Percentiles rank a stretch among this genome's conserved stretches.
These are phyloP conservation scores for Erodium trifolium DNA, from an alignment of 441 rosid genomes.

Conservation along the genomic window DNA sequence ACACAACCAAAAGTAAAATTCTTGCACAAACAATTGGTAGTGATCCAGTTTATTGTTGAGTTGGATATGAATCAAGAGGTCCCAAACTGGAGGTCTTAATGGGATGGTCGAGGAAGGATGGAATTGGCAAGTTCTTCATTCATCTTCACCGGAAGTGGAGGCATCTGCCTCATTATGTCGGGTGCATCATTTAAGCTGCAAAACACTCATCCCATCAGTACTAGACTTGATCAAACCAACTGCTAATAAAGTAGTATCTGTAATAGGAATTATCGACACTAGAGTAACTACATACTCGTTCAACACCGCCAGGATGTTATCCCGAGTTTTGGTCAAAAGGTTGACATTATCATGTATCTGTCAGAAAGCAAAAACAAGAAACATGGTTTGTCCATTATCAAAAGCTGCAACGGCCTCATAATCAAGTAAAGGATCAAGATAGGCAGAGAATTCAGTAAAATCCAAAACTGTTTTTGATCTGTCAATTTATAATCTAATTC, in stretches of 20 bases:
- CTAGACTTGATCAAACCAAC: neutral
- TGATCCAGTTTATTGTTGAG: conserved; percentile 18
- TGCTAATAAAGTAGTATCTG: too few species aligned
- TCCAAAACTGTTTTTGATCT: too few species aligned
- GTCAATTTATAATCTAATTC: too few species aligned
- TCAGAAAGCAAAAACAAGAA: conserved; percentile 16
- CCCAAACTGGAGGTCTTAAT: conserved; percentile 18
- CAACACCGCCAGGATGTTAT: conserved; percentile 64
- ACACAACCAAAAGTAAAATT: conserved; percentile 11
- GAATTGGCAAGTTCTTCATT: conserved; percentile 72
- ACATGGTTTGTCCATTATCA: neutral
- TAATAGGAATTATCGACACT: too few species aligned
- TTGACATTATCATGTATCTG: conserved; percentile 68
- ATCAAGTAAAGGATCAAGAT: too few species aligned
- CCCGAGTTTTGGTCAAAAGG: conserved; percentile 61
- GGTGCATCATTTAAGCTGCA: conserved; percentile 74
- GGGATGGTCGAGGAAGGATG: conserved; percentile 47
- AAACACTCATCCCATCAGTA: neutral
- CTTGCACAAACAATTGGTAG: conserved; percentile 1
- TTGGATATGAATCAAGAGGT: conserved; percentile 11
- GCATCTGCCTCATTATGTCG: conserved; percentile 87
- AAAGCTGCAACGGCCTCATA: neutral
- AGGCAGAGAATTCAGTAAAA: too few species aligned
- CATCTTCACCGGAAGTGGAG: conserved; percentile 73
- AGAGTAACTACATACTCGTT: conserved; percentile 48